Conservation (phyloP, 139 green algal genomes). For the Mesostigma viride region DNA sequence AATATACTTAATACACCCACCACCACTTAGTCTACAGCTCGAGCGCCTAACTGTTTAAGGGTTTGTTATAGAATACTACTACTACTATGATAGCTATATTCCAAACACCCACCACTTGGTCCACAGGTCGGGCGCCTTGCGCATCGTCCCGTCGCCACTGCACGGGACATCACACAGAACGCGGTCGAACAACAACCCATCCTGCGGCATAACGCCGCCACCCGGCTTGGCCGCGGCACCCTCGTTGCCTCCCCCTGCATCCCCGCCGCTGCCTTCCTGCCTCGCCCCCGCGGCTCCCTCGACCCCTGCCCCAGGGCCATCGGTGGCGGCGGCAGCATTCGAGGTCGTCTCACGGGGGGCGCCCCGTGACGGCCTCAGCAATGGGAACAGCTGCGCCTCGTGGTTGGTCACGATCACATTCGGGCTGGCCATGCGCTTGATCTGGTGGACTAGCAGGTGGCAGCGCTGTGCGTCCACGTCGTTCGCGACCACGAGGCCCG, state of each 20-base stretch:
- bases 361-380: constrained; percentile 25
- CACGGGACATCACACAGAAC: constrained; percentile 96
- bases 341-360: neutral
- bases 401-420: constrained; percentile 88
- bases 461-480: constrained; percentile 88
- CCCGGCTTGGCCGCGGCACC: too few relatives aligned
- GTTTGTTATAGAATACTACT: too few relatives aligned
- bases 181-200: constrained; percentile 62
- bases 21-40: too few relatives aligned
- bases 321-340: neutral
- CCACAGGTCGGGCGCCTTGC: constrained; percentile 97
- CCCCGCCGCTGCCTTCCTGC: neutral
- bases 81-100: too few relatives aligned
- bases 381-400: constrained; percentile 72
- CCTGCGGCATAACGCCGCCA: constrained; percentile 5
- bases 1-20: too few relatives aligned
- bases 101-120: too few relatives aligned
- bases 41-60: too few relatives aligned
- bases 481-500: constrained; percentile 90
- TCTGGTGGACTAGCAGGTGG: constrained; percentile 95
- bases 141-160: constrained; percentile 88
- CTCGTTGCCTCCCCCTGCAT: neutral
- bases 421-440: constrained; percentile 75
- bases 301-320: neutral
- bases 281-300: neutral